Conservation (phyloP, 1,139 yeast species). For the Groenewaldozyma auringiensis region DNA sequence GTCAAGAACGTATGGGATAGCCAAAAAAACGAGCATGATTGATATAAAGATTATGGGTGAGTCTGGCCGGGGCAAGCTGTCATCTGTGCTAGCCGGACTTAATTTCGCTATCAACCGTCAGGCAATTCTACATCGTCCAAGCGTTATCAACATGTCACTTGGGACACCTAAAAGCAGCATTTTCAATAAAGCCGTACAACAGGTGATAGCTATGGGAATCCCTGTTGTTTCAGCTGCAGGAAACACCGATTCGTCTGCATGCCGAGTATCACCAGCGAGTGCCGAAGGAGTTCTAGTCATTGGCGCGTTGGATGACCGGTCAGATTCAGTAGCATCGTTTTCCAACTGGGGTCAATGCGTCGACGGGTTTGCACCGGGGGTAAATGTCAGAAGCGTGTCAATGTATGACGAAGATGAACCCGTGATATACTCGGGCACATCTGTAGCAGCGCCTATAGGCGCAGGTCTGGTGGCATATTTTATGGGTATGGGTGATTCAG, state of each 20-base stretch:
- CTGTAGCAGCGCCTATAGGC: slow-evolving; percentile 80
- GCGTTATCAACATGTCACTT: slow-evolving; percentile 72
- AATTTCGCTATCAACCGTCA: slow-evolving; percentile 50
- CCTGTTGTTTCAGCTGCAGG: slow-evolving; percentile 89
- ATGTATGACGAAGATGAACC: slow-evolving; percentile 23
- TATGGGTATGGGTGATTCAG: slow-evolving; percentile 52
- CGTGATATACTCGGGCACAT: slow-evolving; percentile 64
- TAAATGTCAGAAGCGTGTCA: slow-evolving; percentile 45
- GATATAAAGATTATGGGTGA: slow-evolving; percentile 65
- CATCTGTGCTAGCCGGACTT: slow-evolving; percentile 61
- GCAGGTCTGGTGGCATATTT: slow-evolving; percentile 65
- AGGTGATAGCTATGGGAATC: slow-evolving; percentile 60
- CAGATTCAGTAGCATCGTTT: slow-evolving; percentile 62
- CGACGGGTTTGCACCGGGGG: slow-evolving; percentile 77
- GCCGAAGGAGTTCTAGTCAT: slow-evolving; percentile 66
- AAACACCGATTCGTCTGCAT: slow-evolving; percentile 68
- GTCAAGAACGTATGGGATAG: slow-evolving; percentile 68
- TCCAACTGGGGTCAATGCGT: slow-evolving; percentile 89
- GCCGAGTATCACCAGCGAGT: slow-evolving; percentile 74
- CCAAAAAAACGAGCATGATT: slow-evolving; percentile 55
- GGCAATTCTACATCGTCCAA: slow-evolving; percentile 32
- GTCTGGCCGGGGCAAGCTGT: slow-evolving; percentile 52
- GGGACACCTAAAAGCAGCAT: slow-evolving; percentile 63
- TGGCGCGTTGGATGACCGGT: slow-evolving; percentile 74
- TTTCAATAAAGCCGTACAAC: slow-evolving; percentile 64